These are phyloP conservation scores for Hymenoscyphus infarciens DNA, from an alignment of 2,329 filamentous ascomycete genomes.

Conservation along the genomic window DNA sequence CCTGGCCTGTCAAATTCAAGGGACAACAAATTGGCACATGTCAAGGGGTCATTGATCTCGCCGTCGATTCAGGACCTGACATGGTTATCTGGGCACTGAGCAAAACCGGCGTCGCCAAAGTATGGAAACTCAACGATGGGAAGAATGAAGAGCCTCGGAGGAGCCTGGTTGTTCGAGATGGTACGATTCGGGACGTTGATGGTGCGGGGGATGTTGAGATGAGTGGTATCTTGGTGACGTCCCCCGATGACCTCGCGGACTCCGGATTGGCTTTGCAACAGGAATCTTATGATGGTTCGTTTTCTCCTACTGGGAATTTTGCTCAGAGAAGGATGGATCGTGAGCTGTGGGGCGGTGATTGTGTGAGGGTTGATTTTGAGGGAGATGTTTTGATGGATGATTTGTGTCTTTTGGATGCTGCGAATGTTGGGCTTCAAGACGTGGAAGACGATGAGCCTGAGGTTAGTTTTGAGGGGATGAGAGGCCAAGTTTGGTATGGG, in stretches of 20 bases:
- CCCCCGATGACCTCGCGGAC: slow-evolving; percentile 7
- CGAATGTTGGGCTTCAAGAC: not conserved
- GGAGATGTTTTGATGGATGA: slow-evolving; percentile 29
- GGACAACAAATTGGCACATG: slow-evolving; percentile 48
- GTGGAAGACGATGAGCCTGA: slow-evolving; percentile 14
- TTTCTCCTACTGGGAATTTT: not conserved
- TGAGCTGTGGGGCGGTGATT: not conserved
- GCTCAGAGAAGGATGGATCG: slow-evolving; percentile 6
- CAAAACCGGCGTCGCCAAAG: slow-evolving; percentile 41
- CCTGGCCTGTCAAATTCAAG: slow-evolving; percentile 48
- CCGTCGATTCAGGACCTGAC: slow-evolving; percentile 43
- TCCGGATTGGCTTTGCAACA: slow-evolving; percentile 3
- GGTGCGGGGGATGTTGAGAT: slow-evolving; percentile 22
- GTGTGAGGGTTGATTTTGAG: not conserved
- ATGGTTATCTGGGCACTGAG: slow-evolving; percentile 52
- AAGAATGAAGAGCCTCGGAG: slow-evolving; percentile 11
- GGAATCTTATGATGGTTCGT: slow-evolving; percentile 27
- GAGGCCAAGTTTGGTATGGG: slow-evolving; percentile 8
- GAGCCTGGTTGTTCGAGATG: slow-evolving; percentile 30
- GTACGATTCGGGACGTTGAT: slow-evolving; percentile 28
- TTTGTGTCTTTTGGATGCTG: slow-evolving; percentile 10
- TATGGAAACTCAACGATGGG: slow-evolving; percentile 44
- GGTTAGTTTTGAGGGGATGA: slow-evolving; percentile 13
- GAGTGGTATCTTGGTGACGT: slow-evolving; percentile 25
- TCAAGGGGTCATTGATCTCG: slow-evolving; percentile 46